Evolutionary conservation across 225 moss, liverwort and hornwort species (phyloP), one percentile per base, ranked within the genome.

Genomic region (Physcomitrium patens): DNA sequence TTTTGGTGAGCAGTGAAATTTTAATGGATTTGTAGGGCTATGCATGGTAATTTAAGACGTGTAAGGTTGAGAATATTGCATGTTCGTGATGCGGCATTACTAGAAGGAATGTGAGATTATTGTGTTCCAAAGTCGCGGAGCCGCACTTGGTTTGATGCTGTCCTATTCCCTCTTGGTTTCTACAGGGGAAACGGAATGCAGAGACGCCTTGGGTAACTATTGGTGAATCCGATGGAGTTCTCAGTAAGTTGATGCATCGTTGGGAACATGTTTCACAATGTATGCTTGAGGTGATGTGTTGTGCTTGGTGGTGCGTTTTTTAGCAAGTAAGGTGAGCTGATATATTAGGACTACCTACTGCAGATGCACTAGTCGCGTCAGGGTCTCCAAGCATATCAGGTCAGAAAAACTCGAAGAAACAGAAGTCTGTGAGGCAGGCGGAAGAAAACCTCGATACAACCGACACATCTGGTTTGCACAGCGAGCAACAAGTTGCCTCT

Each of bases 161-260:
- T 37, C 5, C 11, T n/a, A 53, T 20, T 52, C 27, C 50, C 53
- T 27, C 12, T 79, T 63, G 73, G 19, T 42, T 49, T 7, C 70
- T 71, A 60, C 86, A 94, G 90, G 62, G 87, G 86, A 94, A 94
- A 77, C 90, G 92, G 31, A 94, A 94, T 67, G 86, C 82, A 17
- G 91, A 94, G 55, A 88, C 85, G 10, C 76, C 85, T 76, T 85
- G 82, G 79, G 66, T 70, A 53, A 73, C 86, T 6, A 78, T 81
- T 15, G 82, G 76, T 52, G 72, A 70, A 54, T 60, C 84, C 42
- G 77, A 79, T 27, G 80, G 61, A 69, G 85, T 89, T 50, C 71
- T 88, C 63, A 89, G 86, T 91, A 85, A 68, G 78, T 74, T 15
- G 41, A 23, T 53, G 23, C 18, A 1, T 49, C 26, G 60, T 46